Evolutionary conservation across 2,329 filamentous ascomycete genomes (phyloP).

Genomic region (Dissoconium aciculare): DNA sequence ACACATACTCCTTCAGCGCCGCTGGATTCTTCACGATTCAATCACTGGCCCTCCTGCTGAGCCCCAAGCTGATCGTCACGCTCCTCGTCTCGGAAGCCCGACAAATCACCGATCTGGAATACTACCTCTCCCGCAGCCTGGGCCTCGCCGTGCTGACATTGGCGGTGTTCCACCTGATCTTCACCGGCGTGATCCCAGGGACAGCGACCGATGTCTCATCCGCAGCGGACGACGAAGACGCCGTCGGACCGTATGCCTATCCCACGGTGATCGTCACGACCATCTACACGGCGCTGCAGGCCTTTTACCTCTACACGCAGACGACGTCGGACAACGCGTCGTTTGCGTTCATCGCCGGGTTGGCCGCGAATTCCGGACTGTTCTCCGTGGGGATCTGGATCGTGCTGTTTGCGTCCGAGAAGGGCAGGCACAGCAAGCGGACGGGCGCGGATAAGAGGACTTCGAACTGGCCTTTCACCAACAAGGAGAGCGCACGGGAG

Average conservation of each 20-base stretch:
- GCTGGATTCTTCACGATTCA: conserved; percentile 31
- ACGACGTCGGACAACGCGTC: conserved; percentile 40
- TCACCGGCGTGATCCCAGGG: conserved; percentile 57
- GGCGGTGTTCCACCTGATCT: conserved; percentile 47
- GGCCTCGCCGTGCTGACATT: conserved; percentile 53
- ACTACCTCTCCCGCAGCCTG: conserved; percentile 58
- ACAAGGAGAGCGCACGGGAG: conserved; percentile 25
- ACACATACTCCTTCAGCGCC: conserved; percentile 30
- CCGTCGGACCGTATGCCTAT: conserved; percentile 32
- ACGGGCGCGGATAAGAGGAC: conserved; percentile 54
- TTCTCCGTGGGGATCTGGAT: conserved; percentile 52
- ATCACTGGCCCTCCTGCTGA: conserved; percentile 40
- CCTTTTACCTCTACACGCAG: conserved; percentile 54
- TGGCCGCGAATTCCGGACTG: conserved; percentile 41
- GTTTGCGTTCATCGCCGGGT: conserved; percentile 43
- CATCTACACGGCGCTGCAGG: conserved; percentile 47
- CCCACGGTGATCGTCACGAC: conserved; percentile 50
- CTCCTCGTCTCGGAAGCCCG: conserved; percentile 41
- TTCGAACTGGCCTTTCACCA: conserved; percentile 50
- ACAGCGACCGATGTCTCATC: conserved; percentile 12
- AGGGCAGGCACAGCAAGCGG: conserved; percentile 43
- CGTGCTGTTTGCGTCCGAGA: conserved; percentile 41
- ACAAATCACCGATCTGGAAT: conserved; percentile 46
- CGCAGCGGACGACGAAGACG: conserved; percentile 3
- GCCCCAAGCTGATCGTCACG: conserved; percentile 46